Percentiles rank a stretch among this genome's conserved stretches.
Conservation (phyloP, 148 eudicot genomes). For the Amaranthus palmeri region DNA sequence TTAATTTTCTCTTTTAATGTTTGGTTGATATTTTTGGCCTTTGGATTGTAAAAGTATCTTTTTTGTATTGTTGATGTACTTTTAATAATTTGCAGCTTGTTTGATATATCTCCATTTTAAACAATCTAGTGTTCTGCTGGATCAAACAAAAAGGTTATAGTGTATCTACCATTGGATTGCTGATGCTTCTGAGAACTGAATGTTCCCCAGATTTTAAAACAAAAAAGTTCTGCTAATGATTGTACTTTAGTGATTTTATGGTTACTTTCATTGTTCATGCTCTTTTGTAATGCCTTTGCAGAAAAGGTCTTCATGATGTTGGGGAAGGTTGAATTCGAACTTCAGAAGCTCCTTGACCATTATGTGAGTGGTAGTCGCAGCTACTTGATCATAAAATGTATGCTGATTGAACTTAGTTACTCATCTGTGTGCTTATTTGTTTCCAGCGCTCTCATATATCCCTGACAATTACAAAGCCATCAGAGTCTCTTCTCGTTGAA, state of each 20-base stretch:
- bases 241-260: neutral
- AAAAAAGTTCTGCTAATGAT: neutral
- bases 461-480: conserved; percentile 78
- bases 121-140: neutral
- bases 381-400: neutral
- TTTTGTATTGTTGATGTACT: neutral
- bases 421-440: conserved; percentile 11
- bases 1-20: neutral
- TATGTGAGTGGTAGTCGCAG: conserved; percentile 53
- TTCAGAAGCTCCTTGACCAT: conserved; percentile 77
- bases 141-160: neutral
- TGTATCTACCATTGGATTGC: neutral
- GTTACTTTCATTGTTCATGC: conserved; percentile 6
- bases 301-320: conserved; percentile 65
- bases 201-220: neutral
- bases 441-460: conserved; percentile 77
- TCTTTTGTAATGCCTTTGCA: conserved; percentile 32
- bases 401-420: conserved; percentile 1
- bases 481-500: conserved; percentile 87
- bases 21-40: neutral
- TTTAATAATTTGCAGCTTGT: neutral
- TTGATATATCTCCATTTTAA: neutral
- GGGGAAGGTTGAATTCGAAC: conserved; percentile 76
- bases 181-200: too few species aligned
- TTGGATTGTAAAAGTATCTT: neutral